Conservation (phyloP, 805 yeast species). For the Yarrowia yakushimensis region DNA sequence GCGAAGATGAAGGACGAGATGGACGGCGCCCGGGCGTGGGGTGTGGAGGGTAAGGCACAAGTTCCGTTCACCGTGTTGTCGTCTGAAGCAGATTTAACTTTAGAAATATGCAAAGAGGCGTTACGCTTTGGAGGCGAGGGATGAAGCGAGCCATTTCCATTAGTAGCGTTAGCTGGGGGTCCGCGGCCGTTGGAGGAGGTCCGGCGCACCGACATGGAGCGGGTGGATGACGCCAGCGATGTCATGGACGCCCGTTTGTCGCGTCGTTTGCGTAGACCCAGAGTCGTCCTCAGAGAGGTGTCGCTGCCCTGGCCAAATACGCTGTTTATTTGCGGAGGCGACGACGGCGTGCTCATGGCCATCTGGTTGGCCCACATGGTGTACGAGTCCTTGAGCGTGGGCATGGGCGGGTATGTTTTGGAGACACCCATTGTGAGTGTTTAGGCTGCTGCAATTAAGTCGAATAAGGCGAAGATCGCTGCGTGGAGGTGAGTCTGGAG, state of each 20-base stretch:
- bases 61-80: not conserved
- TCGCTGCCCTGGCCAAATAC: constrained; percentile 9
- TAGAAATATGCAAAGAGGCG: not conserved
- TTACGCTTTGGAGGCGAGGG: constrained; percentile 15
- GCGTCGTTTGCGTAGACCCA: not conserved
- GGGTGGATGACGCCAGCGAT: not conserved
- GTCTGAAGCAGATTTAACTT: not conserved
- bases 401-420: constrained; percentile 2
- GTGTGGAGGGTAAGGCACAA: not conserved
- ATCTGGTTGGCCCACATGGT: constrained; percentile 22
- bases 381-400: constrained; percentile 12
- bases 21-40: constrained; percentile 7
- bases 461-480: not conserved
- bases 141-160: not conserved
- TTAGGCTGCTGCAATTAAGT: not conserved
- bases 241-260: constrained; percentile 4
- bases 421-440: not conserved
- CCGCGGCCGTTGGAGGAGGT: not conserved
- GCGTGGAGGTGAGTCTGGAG: not conserved
- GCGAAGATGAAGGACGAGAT: constrained; percentile 1
- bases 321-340: not conserved
- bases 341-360: constrained; percentile 3
- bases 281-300: not conserved
- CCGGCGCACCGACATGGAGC: not conserved
- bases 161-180: not conserved